Evolutionary conservation across 2,329 filamentous ascomycete species (phyloP).

Genomic region (Colletotrichum godetiae): DNA sequence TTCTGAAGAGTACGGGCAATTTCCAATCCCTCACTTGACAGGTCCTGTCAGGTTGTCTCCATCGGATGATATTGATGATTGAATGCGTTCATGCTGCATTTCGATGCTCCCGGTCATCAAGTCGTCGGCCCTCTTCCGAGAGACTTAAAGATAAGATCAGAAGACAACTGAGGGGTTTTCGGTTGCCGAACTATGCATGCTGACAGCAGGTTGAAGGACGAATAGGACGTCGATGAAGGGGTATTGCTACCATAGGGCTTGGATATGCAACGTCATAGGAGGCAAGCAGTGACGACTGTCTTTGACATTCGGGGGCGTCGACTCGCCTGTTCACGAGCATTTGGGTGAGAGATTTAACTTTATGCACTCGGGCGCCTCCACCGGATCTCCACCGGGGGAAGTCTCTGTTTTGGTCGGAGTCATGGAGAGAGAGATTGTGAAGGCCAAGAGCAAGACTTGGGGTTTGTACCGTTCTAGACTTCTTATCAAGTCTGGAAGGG

Average conservation of each 20-base stretch:
- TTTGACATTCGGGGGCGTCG: background rate
- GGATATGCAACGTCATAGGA: conserved; percentile 28
- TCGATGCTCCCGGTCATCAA: background rate
- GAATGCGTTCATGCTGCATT: background rate
- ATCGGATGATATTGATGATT: background rate
- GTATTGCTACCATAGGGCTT: background rate
- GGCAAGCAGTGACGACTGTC: conserved; percentile 18
- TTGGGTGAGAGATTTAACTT: conserved; percentile 33
- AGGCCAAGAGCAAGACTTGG: background rate
- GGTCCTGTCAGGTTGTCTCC: background rate
- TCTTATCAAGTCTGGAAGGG: background rate
- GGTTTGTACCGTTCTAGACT: background rate
- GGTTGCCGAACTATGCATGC: conserved; percentile 23
- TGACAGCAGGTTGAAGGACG: conserved; percentile 1
- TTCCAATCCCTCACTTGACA: background rate
- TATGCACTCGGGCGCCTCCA: conserved; percentile 28
- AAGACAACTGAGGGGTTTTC: conserved; percentile 5
- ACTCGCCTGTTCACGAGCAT: background rate
- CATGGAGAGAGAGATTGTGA: background rate
- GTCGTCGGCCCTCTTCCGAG: background rate
- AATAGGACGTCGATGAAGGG: background rate
- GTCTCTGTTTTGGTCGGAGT: background rate
- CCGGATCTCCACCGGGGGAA: conserved; percentile 29
- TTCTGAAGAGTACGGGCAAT: background rate
- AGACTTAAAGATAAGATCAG: background rate